These are phyloP conservation scores for Curvularia verruculosa DNA, from an alignment of 2,329 filamentous ascomycete species.

Conservation along the genomic window DNA sequence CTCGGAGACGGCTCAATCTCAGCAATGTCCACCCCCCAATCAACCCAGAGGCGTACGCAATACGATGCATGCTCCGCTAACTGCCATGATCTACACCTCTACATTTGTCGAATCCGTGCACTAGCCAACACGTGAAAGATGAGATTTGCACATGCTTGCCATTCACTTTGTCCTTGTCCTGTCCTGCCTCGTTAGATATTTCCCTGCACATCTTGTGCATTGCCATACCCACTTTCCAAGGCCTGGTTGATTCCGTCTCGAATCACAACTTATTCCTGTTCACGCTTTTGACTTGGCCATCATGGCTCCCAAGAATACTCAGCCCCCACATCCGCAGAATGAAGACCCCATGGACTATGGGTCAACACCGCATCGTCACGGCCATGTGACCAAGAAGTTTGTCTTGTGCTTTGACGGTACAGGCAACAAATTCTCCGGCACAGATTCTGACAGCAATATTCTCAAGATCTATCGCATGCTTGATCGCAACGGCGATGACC, in stretches of 20 bases:
- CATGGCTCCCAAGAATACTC: slow-evolving; percentile 11
- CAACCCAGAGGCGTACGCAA: neutral
- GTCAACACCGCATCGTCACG: slow-evolving; percentile 14
- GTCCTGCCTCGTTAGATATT: slow-evolving; percentile 5
- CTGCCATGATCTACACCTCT: slow-evolving; percentile 6
- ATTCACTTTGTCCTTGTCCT: neutral
- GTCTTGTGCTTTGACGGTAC: slow-evolving; percentile 58
- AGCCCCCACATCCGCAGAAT: slow-evolving; percentile 8
- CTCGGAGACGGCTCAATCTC: slow-evolving; percentile 2
- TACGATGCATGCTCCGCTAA: slow-evolving; percentile 3
- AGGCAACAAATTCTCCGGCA: slow-evolving; percentile 52
- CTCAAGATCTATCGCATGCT: slow-evolving; percentile 74
- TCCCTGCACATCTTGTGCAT: slow-evolving; percentile 6
- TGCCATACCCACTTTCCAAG: slow-evolving; percentile 3
- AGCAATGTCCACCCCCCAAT: neutral
- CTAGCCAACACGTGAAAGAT: neutral
- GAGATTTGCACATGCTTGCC: neutral
- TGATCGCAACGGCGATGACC: slow-evolving; percentile 66
- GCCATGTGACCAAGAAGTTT: slow-evolving; percentile 61
- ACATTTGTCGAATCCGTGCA: slow-evolving; percentile 3
- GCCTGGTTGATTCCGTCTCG: neutral
- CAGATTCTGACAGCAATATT: slow-evolving; percentile 54
- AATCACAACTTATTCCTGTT: neutral
- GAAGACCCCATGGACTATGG: slow-evolving; percentile 23
- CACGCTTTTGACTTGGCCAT: slow-evolving; percentile 3